A percentile compares a stretch with the other conserved stretches of the same genome.
Evolutionary conservation across 1,284 basidiomycete species (phyloP).

Genomic region (Tilletia horrida): DNA sequence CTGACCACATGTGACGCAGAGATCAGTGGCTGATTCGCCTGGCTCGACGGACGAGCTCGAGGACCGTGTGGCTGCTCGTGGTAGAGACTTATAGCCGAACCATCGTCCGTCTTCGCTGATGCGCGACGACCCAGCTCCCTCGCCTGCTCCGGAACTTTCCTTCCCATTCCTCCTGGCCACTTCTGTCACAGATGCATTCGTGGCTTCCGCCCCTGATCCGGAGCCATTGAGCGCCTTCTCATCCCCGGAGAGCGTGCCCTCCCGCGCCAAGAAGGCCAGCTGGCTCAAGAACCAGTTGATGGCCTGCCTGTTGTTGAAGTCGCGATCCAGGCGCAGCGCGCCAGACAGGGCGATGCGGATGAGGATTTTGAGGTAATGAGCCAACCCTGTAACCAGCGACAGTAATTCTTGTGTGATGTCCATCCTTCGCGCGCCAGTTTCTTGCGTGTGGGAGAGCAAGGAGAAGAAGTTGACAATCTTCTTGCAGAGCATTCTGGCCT

Average conservation of each 20-base stretch:
- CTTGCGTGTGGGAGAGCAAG: conserved; percentile 90
- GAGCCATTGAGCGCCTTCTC: conserved; percentile 24
- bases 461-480: conserved; percentile 99
- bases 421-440: conserved; percentile 80
- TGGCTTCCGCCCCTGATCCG: neutral
- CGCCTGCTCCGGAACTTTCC: neutral
- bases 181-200: neutral
- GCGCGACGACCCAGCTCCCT: no score
- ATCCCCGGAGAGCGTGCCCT: conserved; percentile 26
- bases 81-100: conserved; percentile 50
- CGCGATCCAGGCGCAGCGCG: conserved; percentile 88
- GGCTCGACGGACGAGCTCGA: conserved; percentile 36
- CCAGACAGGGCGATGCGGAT: conserved; percentile 97
- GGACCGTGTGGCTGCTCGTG: conserved; percentile 43
- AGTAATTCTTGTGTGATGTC: conserved; percentile 96
- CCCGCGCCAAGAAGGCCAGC: conserved; percentile 79
- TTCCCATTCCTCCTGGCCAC: neutral
- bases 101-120: conserved; percentile 28
- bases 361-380: conserved; percentile 98
- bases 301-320: conserved; percentile 74
- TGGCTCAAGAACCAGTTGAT: conserved; percentile 87
- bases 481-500: conserved; percentile 96
- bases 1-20: conserved; percentile 80
- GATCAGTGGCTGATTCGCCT: conserved; percentile 63
- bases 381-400: conserved; percentile 94